Percentiles rank a stretch among this genome's conserved stretches.
These are phyloP conservation scores for Circinella minor DNA, from an alignment of 371 early-diverging fungal genomes.

Conservation along the genomic window DNA sequence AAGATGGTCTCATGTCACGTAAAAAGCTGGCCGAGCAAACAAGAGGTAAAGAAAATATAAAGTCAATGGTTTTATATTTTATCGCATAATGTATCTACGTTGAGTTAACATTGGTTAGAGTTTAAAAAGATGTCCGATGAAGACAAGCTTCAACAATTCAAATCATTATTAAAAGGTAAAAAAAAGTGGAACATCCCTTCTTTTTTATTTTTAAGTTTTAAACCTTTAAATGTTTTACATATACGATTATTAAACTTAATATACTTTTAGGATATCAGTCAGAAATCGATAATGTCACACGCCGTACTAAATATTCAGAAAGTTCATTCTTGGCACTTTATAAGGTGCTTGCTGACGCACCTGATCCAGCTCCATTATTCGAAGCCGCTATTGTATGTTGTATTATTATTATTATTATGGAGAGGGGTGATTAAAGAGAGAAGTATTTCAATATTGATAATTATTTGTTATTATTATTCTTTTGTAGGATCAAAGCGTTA, in stretches of 20 bases:
- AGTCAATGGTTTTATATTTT: neutral
- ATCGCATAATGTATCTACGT: conserved; percentile 15
- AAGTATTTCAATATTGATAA: neutral
- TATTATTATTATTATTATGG: neutral
- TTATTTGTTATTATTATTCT: neutral
- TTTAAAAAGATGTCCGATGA: conserved; percentile 82
- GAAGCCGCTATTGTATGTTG: conserved; percentile 48
- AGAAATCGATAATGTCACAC: conserved; percentile 90
- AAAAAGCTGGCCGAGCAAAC: conserved; percentile 90
- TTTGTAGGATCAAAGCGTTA: conserved; percentile 64
- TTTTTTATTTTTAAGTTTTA: too few relatives aligned
- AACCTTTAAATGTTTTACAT: too few relatives aligned
- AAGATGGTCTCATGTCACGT: conserved; percentile 73
- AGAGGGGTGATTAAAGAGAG: neutral
- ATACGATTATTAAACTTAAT: neutral
- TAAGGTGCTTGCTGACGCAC: conserved; percentile 80
- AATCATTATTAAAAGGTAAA: conserved; percentile 71
- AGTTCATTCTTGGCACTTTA: conserved; percentile 82
- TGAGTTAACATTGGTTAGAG: conserved; percentile 44
- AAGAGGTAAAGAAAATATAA: conserved; percentile 59
- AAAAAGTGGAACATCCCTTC: too few relatives aligned
- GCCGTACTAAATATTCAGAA: conserved; percentile 85
- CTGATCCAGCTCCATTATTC: conserved; percentile 83
- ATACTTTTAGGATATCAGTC: conserved; percentile 72
- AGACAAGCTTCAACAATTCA: conserved; percentile 76